phyloP scores from a whole-genome alignment of 2,329 filamentous ascomycete species.

The Cladosporium sp. region DNA sequence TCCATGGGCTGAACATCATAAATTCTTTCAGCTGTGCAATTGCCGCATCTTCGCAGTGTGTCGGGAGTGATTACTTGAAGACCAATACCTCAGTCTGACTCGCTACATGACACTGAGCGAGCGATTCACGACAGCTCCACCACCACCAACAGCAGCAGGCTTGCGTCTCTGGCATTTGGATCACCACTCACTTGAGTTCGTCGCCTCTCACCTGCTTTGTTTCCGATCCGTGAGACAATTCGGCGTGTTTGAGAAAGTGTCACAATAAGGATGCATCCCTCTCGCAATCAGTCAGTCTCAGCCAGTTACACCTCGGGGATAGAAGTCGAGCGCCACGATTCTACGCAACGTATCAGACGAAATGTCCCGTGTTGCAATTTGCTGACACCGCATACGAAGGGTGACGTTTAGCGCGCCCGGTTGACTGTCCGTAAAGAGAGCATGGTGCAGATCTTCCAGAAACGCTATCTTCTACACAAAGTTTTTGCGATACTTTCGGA shows the following conservation, averaged over 20 bases:
- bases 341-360: neutral
- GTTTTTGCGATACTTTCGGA: neutral
- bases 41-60: neutral
- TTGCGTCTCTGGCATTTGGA: neutral
- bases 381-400: neutral
- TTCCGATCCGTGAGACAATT: neutral
- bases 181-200: neutral
- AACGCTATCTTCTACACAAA: neutral
- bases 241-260: neutral
- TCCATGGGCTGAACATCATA: neutral
- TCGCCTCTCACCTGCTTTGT: neutral
- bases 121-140: neutral
- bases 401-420: neutral
- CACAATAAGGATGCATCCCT: neutral
- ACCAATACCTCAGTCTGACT: neutral
- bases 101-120: neutral
- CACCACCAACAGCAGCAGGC: neutral
- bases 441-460: neutral
- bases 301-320: neutral
- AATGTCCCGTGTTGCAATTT: neutral
- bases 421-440: neutral
- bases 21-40: neutral
- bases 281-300: neutral
- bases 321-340: neutral
- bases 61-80: neutral